Evolutionary conservation across 768 basidiomycete genomes (phyloP).

Genomic region (Pseudohyphozyma bogoriensis): DNA sequence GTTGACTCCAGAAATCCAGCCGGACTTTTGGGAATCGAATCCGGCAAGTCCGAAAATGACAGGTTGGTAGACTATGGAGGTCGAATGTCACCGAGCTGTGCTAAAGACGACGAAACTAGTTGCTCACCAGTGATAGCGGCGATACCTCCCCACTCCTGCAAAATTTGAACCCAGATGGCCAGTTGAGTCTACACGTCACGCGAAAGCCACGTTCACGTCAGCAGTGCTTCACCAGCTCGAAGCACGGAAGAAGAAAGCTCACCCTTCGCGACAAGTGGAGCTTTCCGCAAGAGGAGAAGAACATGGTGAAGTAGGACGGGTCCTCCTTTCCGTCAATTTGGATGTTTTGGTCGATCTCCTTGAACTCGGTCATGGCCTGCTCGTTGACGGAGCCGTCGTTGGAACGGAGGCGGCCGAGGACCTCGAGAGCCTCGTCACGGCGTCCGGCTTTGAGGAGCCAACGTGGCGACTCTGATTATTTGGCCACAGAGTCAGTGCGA

Average conservation of each 20-base stretch:
- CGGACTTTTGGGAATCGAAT: not conserved
- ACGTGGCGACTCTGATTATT: conserved; percentile 30
- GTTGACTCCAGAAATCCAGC: not conserved
- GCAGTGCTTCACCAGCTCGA: not conserved
- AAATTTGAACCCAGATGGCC: conserved; percentile 4
- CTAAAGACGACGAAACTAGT: not conserved
- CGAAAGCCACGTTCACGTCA: too few relatives aligned
- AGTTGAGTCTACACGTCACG: not conserved
- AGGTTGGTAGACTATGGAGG: not conserved
- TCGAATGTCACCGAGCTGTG: not conserved
- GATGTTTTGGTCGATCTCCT: conserved; percentile 4
- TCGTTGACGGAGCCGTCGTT: not conserved
- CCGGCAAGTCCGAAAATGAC: not conserved
- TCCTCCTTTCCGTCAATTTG: not conserved
- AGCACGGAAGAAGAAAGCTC: not conserved
- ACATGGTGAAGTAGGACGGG: not conserved
- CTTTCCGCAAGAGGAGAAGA: not conserved
- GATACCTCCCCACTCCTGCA: conserved; percentile 5
- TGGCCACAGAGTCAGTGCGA: too few relatives aligned
- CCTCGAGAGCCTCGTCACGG: not conserved
- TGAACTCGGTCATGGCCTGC: not conserved
- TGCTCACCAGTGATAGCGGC: conserved; percentile 4
- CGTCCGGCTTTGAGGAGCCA: conserved; percentile 31
- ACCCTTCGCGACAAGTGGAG: not conserved
- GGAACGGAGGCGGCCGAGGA: conserved; percentile 2